A percentile compares a stretch with the other conserved stretches of the same genome.
Conservation (phyloP, 2,329 filamentous ascomycete genomes). For the Atkinsonella texensis region DNA sequence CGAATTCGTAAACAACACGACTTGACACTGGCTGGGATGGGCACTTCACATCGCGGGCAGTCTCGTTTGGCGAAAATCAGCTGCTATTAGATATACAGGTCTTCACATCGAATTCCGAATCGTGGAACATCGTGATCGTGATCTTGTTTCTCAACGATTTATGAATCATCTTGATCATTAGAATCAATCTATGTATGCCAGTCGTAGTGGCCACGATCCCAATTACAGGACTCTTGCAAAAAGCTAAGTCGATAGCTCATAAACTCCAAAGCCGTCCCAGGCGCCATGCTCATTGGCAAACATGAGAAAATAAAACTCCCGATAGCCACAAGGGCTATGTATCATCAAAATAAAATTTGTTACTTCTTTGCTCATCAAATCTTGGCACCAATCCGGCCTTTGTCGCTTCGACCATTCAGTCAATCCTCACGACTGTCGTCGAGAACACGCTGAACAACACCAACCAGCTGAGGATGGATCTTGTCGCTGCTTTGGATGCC, state of each 20-base stretch:
- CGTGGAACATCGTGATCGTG: too few relatives aligned
- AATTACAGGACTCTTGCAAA: not conserved
- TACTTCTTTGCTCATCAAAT: constrained; percentile 5
- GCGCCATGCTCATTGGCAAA: constrained; percentile 12
- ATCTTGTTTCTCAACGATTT: not conserved
- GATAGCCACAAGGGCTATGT: constrained; percentile 2
- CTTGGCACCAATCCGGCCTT: not conserved
- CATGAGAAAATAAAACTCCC: not conserved
- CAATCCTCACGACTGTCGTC: constrained; percentile 38
- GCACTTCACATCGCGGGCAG: too few relatives aligned
- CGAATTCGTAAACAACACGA: too few relatives aligned
- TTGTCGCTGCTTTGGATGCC: constrained; percentile 67
- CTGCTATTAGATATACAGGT: too few relatives aligned
- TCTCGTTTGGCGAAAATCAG: too few relatives aligned
- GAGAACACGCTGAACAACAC: constrained; percentile 77
- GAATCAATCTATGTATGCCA: constrained; percentile 7
- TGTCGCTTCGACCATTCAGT: constrained; percentile 13
- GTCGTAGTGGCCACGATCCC: not conserved
- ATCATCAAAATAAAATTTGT: constrained; percentile 8
- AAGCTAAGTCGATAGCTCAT: not conserved
- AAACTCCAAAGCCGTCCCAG: constrained; percentile 10
- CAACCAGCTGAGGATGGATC: constrained; percentile 62
- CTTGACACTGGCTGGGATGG: too few relatives aligned
- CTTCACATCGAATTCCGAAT: not conserved
- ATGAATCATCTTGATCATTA: not conserved